Evolutionary conservation across 2,329 filamentous ascomycete species (phyloP).

Genomic region (Passalora sequoiae): DNA sequence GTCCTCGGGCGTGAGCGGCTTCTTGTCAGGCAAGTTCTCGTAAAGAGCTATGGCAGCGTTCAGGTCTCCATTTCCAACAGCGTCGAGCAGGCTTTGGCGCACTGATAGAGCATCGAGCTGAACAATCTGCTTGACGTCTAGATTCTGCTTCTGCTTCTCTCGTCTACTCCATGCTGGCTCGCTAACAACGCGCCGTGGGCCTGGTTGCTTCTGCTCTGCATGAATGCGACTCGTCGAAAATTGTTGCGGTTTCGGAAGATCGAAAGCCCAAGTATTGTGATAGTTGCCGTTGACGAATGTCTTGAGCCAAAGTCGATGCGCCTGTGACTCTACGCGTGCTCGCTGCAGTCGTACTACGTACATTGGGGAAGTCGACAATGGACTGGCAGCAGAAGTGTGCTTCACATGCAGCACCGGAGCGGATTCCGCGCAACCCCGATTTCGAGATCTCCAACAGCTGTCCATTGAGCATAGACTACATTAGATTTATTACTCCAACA

Average conservation of each 20-base stretch:
- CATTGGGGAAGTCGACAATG: slow-evolving; percentile 10
- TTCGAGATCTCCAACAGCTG: slow-evolving; percentile 13
- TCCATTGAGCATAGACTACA: slow-evolving; percentile 6
- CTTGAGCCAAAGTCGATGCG: slow-evolving; percentile 24
- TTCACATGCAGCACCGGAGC: slow-evolving; percentile 5
- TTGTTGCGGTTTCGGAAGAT: not conserved
- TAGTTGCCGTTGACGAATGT: slow-evolving; percentile 13
- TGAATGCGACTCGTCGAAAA: not conserved
- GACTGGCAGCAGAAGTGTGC: not conserved
- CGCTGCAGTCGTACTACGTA: slow-evolving; percentile 15
- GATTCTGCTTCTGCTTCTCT: slow-evolving; percentile 11
- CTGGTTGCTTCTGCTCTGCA: not conserved
- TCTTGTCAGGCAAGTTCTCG: slow-evolving; percentile 13
- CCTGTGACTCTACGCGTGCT: slow-evolving; percentile 22
- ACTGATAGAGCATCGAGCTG: slow-evolving; percentile 8
- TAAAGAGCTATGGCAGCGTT: slow-evolving; percentile 21
- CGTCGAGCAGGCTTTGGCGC: slow-evolving; percentile 18
- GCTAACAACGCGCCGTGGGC: not conserved
- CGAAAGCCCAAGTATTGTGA: not conserved
- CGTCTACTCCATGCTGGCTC: slow-evolving; percentile 7
- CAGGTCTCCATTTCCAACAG: slow-evolving; percentile 18
- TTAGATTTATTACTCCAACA: too few species aligned
- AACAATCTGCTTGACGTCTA: slow-evolving; percentile 1
- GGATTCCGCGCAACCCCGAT: not conserved
- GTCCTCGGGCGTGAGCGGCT: slow-evolving; percentile 13